Percentiles rank a stretch among this genome's conserved stretches.
phyloP scores from a whole-genome alignment of 306 rosid species.

The Benincasa hispida region DNA sequence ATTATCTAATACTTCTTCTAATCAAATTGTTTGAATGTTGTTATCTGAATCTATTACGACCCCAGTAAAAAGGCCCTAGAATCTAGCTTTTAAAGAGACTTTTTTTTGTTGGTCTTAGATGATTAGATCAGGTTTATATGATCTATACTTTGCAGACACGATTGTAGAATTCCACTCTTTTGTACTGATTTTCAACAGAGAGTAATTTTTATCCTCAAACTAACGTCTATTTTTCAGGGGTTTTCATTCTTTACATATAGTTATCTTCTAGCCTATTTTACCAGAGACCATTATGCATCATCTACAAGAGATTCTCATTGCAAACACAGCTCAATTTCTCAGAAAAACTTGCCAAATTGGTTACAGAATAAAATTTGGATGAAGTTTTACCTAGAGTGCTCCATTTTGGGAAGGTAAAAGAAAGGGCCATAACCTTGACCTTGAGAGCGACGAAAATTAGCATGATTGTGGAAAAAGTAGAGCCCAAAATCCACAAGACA shows the following conservation, averaged over 20 bases:
- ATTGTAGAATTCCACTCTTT: too few species aligned
- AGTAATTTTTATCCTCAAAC: background rate
- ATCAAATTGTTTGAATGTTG: background rate
- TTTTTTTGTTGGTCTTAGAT: background rate
- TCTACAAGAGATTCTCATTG: background rate
- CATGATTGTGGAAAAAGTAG: conserved; percentile 55
- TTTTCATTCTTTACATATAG: background rate
- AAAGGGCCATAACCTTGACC: conserved; percentile 84
- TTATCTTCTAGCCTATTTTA: background rate
- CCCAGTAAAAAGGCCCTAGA: background rate
- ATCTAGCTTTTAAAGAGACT: background rate
- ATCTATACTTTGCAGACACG: background rate
- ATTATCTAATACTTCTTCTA: too few species aligned
- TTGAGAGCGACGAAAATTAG: conserved; percentile 47
- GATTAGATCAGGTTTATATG: background rate
- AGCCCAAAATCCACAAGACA: conserved; percentile 91
- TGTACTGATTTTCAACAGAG: background rate
- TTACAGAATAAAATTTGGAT: background rate
- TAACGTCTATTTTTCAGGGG: background rate
- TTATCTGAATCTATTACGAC: background rate
- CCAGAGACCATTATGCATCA: background rate
- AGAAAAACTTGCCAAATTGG: background rate
- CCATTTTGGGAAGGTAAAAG: conserved; percentile 94
- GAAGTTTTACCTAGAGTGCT: conserved; percentile 58
- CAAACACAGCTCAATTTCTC: background rate